phyloP scores from a whole-genome alignment of 176 grass and related monocot genomes.

The Oryza longistaminata region DNA sequence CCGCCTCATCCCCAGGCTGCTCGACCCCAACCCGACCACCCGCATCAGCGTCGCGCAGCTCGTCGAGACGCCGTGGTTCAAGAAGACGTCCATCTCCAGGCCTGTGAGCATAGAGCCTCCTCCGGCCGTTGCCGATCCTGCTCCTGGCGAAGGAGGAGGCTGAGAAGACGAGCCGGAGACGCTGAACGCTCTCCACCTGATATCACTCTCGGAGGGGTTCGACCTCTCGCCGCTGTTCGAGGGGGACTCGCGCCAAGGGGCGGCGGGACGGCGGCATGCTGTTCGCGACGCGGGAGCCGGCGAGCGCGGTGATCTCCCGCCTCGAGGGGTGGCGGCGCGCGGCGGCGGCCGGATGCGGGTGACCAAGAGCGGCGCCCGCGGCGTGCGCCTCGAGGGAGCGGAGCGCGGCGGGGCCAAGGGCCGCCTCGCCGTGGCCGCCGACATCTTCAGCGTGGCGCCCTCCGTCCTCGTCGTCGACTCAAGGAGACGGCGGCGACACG shows the following conservation, averaged over 20 bases:
- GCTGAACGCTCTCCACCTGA: conserved; percentile 91
- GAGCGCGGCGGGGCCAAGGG: conserved; percentile 73
- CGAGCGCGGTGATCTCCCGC: conserved; percentile 59
- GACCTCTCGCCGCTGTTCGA: conserved; percentile 92
- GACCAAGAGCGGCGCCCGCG: conserved; percentile 65
- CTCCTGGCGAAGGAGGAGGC: conserved; percentile 10
- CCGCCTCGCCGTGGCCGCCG: conserved; percentile 68
- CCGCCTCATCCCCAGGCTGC: conserved; percentile 58
- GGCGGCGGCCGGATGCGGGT: conserved; percentile 63
- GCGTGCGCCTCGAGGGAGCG: conserved; percentile 83
- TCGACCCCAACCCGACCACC: conserved; percentile 78
- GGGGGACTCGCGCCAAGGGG: conserved; percentile 31
- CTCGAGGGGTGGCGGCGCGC: conserved; percentile 72
- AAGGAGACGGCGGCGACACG: conserved; percentile 88
- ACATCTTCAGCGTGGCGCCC: conserved; percentile 78
- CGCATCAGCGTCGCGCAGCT: conserved; percentile 79
- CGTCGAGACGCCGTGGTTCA: conserved; percentile 88
- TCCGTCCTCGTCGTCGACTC: conserved; percentile 86
- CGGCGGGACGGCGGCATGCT: conserved; percentile 44
- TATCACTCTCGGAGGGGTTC: conserved; percentile 83
- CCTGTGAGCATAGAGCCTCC: conserved; percentile 30
- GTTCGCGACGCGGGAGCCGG: conserved; percentile 79
- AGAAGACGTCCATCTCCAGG: conserved; percentile 42
- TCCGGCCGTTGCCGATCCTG: conserved; percentile 31
- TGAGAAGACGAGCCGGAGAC: conserved; percentile 45